A percentile compares a stretch with the other conserved stretches of the same genome.
These are phyloP conservation scores for Gaeumannomyces sp. DNA, from an alignment of 2,329 filamentous ascomycete genomes.

Conservation along the genomic window DNA sequence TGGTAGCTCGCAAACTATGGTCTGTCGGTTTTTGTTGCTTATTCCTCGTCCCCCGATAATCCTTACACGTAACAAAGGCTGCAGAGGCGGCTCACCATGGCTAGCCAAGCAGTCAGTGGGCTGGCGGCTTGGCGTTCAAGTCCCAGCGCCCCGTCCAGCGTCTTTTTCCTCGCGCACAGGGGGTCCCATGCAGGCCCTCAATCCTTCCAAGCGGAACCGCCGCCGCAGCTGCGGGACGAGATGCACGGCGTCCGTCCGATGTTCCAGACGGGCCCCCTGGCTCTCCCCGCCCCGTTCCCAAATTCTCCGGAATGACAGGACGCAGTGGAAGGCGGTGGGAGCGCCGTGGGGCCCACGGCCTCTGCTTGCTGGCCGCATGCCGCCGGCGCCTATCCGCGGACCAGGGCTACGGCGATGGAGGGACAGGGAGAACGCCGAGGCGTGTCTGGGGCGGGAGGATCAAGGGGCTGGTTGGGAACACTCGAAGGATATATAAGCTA, in stretches of 20 bases:
- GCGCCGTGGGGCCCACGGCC: too few species aligned
- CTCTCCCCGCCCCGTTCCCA: not conserved
- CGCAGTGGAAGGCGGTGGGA: not conserved
- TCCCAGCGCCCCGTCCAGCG: too few species aligned
- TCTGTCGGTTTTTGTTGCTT: too few species aligned
- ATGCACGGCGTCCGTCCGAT: not conserved
- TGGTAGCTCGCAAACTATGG: too few species aligned
- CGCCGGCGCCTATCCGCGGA: not conserved
- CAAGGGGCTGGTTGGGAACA: not conserved
- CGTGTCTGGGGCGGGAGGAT: not conserved
- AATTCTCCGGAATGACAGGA: conserved; percentile 1
- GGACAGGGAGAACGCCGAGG: not conserved
- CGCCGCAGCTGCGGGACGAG: too few species aligned
- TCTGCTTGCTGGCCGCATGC: too few species aligned
- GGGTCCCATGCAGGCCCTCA: not conserved
- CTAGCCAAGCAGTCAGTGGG: too few species aligned
- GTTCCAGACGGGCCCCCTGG: not conserved
- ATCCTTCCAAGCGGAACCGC: not conserved
- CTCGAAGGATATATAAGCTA: not conserved
- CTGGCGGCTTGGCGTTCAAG: too few species aligned
- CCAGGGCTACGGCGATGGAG: not conserved
- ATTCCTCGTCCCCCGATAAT: too few species aligned
- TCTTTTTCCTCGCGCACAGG: too few species aligned
- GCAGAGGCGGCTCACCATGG: not conserved
- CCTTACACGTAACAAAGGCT: not conserved